Evolutionary conservation across 345 rosid species (phyloP).

Genomic region (Eucalyptus albens): DNA sequence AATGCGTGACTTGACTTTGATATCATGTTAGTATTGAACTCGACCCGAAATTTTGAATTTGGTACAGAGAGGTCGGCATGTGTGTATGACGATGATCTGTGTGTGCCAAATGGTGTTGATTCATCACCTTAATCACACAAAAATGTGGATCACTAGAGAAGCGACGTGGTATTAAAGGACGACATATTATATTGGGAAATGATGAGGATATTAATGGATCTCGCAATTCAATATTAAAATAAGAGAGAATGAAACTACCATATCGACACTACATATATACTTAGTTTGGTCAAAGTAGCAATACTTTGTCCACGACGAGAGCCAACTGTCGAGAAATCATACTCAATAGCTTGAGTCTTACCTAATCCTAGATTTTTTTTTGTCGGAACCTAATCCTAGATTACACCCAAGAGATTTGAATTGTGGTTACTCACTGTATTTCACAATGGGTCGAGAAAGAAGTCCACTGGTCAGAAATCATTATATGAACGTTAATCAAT

Average conservation of each 20-base stretch:
- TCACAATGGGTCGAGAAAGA: neutral
- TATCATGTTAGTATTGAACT: neutral
- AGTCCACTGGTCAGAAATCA: neutral
- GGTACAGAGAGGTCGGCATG: neutral
- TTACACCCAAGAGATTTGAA: neutral
- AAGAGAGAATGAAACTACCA: neutral
- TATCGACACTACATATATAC: neutral
- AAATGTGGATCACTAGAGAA: neutral
- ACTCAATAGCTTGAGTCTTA: neutral
- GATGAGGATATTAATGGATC: neutral
- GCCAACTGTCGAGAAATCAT: neutral
- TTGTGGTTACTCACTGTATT: neutral
- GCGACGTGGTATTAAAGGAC: neutral
- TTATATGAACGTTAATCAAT: neutral
- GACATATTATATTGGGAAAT: neutral
- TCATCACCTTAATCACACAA: neutral
- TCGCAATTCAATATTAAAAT: neutral
- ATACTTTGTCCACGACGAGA: neutral
- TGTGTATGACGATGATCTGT: neutral
- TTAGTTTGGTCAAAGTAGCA: neutral
- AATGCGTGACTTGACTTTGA: neutral
- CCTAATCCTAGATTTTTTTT: neutral
- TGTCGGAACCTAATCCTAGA: neutral
- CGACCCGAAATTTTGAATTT: neutral
- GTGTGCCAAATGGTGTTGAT: neutral